These are phyloP conservation scores for Ceratobasidium sp. DNA, from an alignment of 1,284 basidiomycete species.

Conservation along the genomic window DNA sequence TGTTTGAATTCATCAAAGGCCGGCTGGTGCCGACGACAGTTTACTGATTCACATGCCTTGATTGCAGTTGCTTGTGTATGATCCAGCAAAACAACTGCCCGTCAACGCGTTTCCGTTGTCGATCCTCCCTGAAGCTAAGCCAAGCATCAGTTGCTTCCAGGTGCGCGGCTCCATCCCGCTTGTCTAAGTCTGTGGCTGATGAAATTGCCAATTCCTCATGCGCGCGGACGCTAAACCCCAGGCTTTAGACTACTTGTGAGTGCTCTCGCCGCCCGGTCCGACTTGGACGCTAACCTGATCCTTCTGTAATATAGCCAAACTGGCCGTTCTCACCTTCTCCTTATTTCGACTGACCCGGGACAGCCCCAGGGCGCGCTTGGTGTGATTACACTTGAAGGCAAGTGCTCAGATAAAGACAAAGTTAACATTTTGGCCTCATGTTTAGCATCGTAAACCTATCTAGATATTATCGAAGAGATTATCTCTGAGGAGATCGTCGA, in stretches of 20 bases:
- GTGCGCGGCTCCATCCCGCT: slow-evolving; percentile 30
- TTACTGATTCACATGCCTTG: slow-evolving; percentile 22
- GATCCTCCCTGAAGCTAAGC: slow-evolving; percentile 91
- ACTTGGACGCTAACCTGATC: slow-evolving; percentile 32
- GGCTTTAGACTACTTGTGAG: slow-evolving; percentile 86
- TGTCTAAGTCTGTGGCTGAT: slow-evolving; percentile 15
- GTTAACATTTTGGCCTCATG: slow-evolving; percentile 38
- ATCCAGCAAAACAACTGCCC: slow-evolving; percentile 82
- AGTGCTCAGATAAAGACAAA: slow-evolving; percentile 53
- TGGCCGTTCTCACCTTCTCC: slow-evolving; percentile 90
- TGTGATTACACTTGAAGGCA: slow-evolving; percentile 83
- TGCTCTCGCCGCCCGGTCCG: not conserved
- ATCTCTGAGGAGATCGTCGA: slow-evolving; percentile 91
- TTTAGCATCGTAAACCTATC: slow-evolving; percentile 1
- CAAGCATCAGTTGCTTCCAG: slow-evolving; percentile 86
- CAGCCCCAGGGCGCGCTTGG: slow-evolving; percentile 83
- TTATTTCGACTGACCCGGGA: slow-evolving; percentile 88
- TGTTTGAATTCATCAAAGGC: not conserved
- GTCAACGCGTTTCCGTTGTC: slow-evolving; percentile 81
- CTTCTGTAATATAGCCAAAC: slow-evolving; percentile 81
- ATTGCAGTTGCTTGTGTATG: slow-evolving; percentile 85
- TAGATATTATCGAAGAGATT: slow-evolving; percentile 77
- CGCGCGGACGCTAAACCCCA: slow-evolving; percentile 53
- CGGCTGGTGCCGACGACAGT: slow-evolving; percentile 27
- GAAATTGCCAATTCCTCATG: slow-evolving; percentile 11